phyloP scores from a whole-genome alignment of 257 asterid species.

The Buddleja alternifolia region DNA sequence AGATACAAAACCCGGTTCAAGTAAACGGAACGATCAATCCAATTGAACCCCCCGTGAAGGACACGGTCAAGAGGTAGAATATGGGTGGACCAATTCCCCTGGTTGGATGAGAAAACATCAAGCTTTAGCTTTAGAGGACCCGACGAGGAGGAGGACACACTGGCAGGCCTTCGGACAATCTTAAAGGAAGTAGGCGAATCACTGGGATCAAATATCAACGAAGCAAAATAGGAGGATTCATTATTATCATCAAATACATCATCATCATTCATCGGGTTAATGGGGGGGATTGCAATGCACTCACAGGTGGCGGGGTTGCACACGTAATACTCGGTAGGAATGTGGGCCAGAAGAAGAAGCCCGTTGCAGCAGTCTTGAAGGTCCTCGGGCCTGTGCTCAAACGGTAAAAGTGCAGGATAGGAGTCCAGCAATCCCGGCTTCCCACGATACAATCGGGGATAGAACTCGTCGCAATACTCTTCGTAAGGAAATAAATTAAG shows the following conservation, averaged over 20 bases:
- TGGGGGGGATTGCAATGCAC: neutral
- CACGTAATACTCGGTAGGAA: neutral
- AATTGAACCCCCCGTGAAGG: neutral
- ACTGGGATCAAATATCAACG: too few species aligned
- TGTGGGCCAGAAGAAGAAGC: neutral
- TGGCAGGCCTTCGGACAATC: neutral
- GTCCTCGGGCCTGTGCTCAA: too few species aligned
- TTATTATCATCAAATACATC: too few species aligned
- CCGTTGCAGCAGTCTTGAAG: slow-evolving; percentile 1
- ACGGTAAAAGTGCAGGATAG: too few species aligned
- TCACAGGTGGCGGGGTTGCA: slow-evolving; percentile 9
- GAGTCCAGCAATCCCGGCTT: too few species aligned
- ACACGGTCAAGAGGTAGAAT: neutral
- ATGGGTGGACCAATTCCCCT: neutral
- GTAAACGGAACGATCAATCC: neutral
- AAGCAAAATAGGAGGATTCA: too few species aligned
- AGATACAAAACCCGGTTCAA: neutral
- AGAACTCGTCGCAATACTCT: too few species aligned
- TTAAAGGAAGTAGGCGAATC: neutral
- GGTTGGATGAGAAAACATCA: slow-evolving; percentile 8
- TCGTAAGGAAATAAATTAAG: too few species aligned
- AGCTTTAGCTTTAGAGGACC: neutral
- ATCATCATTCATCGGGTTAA: too few species aligned
- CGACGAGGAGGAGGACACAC: neutral
- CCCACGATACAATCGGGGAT: too few species aligned